These are phyloP conservation scores for Fragilaria crotonensis DNA, from an alignment of 108 stramenopile genomes.

Conservation along the genomic window DNA sequence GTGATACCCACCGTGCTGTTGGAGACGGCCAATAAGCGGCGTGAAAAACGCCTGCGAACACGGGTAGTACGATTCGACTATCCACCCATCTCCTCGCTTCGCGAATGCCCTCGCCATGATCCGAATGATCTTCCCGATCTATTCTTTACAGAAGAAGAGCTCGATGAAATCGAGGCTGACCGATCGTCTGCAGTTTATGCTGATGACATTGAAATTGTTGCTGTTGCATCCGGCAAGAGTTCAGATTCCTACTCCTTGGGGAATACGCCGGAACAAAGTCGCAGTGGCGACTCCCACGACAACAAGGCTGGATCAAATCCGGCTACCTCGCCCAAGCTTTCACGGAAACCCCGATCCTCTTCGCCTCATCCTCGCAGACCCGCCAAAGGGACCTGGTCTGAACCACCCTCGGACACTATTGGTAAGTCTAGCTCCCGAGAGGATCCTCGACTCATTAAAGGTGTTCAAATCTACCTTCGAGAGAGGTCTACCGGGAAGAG, in stretches of 20 bases:
- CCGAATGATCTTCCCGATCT: constrained; percentile 50
- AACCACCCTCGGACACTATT: no score
- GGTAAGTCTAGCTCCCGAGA: constrained; percentile 7
- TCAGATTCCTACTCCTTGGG: no score
- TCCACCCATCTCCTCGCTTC: constrained; percentile 63
- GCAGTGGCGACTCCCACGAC: constrained; percentile 7
- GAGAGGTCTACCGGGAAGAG: constrained; percentile 31
- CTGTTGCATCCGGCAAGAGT: constrained; percentile 27
- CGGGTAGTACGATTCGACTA: constrained; percentile 65
- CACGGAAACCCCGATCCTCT: no score
- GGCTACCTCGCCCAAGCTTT: not conserved
- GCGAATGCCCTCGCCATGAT: constrained; percentile 54
- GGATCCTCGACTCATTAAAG: constrained; percentile 30
- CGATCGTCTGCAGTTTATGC: constrained; percentile 49
- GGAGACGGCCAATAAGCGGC: constrained; percentile 5
- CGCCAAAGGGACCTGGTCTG: no score
- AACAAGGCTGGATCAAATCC: constrained; percentile 6
- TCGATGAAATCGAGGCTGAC: constrained; percentile 76
- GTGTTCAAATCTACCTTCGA: constrained; percentile 51
- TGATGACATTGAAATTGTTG: constrained; percentile 77
- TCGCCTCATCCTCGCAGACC: no score
- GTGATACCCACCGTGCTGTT: not conserved
- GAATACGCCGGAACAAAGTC: constrained; percentile 17
- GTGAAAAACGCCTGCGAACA: constrained; percentile 6
- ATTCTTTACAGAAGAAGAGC: constrained; percentile 71